Percentiles rank a stretch among this genome's conserved stretches.
These are phyloP conservation scores for Candida xiaguanensis DNA, from an alignment of 805 yeast species.

Conservation along the genomic window DNA sequence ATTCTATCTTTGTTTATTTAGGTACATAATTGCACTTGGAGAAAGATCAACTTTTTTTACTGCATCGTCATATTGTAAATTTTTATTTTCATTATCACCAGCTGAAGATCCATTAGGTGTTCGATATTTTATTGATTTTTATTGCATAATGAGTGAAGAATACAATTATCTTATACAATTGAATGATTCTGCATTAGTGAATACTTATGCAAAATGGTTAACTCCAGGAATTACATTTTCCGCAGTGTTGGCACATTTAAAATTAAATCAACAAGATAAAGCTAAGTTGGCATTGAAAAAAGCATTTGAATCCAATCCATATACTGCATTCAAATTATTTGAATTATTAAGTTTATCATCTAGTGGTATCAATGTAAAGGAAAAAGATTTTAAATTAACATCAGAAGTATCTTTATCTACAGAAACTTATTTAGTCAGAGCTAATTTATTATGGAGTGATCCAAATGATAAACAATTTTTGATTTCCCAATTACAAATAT, in stretches of 20 bases:
- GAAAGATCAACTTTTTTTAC: constrained; percentile 76
- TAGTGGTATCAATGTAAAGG: constrained; percentile 15
- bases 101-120: constrained; percentile 83
- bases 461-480: constrained; percentile 45
- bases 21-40: constrained; percentile 65
- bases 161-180: constrained; percentile 58
- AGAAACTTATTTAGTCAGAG: constrained; percentile 59
- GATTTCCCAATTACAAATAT: constrained; percentile 34
- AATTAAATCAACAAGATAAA: constrained; percentile 31
- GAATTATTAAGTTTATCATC: constrained; percentile 41
- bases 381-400: constrained; percentile 18
- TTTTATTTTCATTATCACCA: constrained; percentile 66
- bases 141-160: constrained; percentile 64
- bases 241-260: constrained; percentile 56
- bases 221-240: constrained; percentile 74
- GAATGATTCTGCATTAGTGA: constrained; percentile 51
- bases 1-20: constrained; percentile 68
- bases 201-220: constrained; percentile 60
- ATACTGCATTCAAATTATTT: constrained; percentile 49
- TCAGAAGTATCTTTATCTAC: constrained; percentile 40
- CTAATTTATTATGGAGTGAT: constrained; percentile 53
- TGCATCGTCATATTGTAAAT: constrained; percentile 71
- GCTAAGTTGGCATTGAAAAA: constrained; percentile 47
- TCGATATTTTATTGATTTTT: constrained; percentile 76
- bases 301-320: constrained; percentile 59